Evolutionary conservation across 176 grass and related monocot genomes (phyloP), one percentile per base, ranked within the genome.

Genomic region (Lolium perenne): DNA sequence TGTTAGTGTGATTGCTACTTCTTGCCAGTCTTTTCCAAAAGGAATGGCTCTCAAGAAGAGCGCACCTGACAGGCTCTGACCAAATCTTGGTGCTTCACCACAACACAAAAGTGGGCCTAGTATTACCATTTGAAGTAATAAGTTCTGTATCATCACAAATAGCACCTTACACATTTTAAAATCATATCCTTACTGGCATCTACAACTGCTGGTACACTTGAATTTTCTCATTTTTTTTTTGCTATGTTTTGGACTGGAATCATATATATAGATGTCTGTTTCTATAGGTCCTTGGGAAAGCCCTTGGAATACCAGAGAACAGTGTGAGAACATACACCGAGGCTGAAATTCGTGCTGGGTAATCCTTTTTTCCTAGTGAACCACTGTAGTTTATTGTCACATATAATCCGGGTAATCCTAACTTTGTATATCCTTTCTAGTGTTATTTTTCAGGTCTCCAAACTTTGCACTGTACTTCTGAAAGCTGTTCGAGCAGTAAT

Each of bases 291-390:
- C 86, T 98, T 74, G 96, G 96, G 77, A 92, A 92, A 80, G 90
- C 93, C 61, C 93, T 98, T 84, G 96, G 93, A 95, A 94, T 98
- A 77, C 88, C 91, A 86, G 93, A 95, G 75, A 95, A 94, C 88
- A 98, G 81, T 87, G 87, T 95, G 29, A 98, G 86, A 78, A 98
- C 96, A 53, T 98, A 94, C 56, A 91, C 96, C 29, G 95, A 98
- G 87, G 96, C 96, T 78, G 96, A 98, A 95, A 98, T 98, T 85
- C 96, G 96, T 84, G 80, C 96, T 82, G 88, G 96, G 96, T 98
- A 98, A 84, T 68, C 47, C 38, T 79, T 76, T 82, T 66, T 62
- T 73, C 41, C 59, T 75, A 7, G 48, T 62, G 26, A 80, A 60
- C 22, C 41, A 55, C 6, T 72, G 32, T 70, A 75, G 10, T 49